phyloP scores from a whole-genome alignment of 129 eudicot species.

The Helianthus tuberosus region DNA sequence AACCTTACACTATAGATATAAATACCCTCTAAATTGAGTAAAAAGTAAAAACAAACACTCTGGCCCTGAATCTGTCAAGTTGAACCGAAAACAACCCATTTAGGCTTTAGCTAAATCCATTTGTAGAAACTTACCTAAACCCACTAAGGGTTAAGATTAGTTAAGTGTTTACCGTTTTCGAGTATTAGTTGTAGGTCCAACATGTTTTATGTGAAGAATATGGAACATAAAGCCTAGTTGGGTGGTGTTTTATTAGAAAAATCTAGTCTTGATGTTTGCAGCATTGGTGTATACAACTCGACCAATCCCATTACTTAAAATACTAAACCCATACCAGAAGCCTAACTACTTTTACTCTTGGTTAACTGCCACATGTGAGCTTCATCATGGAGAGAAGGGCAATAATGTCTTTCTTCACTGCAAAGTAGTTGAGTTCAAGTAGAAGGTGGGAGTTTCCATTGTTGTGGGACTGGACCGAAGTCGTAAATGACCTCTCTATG shows the following conservation, averaged over 20 bases:
- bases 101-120: no score
- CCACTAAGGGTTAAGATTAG: no score
- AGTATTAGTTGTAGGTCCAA: neutral
- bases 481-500: conserved; percentile 97
- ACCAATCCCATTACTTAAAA: conserved; percentile 10
- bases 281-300: neutral
- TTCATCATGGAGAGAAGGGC: neutral
- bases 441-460: conserved; percentile 74
- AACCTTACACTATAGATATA: no score
- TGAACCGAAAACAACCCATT: no score
- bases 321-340: neutral
- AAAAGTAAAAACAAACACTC: no score
- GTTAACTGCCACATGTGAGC: neutral
- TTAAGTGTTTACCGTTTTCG: no score
- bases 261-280: conserved; percentile 11
- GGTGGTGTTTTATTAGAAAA: neutral
- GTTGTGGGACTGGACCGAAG: conserved; percentile 71
- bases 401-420: conserved; percentile 6
- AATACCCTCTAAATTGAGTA: no score
- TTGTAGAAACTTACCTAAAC: no score
- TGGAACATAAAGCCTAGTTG: neutral
- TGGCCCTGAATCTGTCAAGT: no score
- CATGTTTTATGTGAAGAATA: neutral
- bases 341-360: conserved; percentile 25
- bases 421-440: conserved; percentile 43